A percentile compares a stretch with the other conserved stretches of the same genome.
These are phyloP conservation scores for Hymenochaete sp. DNA, from an alignment of 1,284 basidiomycete genomes.

Conservation along the genomic window DNA sequence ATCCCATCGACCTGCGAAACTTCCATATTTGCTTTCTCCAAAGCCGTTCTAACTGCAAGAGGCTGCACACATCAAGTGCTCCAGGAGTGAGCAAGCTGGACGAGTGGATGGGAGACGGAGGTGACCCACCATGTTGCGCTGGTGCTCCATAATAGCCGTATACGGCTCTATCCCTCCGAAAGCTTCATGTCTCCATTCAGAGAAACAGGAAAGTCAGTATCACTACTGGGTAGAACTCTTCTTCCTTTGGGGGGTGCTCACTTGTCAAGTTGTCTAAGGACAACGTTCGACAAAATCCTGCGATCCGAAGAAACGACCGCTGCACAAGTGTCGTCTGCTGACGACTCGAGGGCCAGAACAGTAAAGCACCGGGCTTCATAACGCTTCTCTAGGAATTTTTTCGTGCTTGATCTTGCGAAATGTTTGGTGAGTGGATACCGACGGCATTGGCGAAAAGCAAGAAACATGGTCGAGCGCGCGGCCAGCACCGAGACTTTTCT, in stretches of 20 bases:
- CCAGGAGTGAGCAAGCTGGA: background rate
- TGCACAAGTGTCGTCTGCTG: constrained; percentile 86
- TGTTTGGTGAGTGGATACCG: too few relatives aligned
- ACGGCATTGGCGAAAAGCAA: too few relatives aligned
- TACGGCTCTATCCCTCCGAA: constrained; percentile 83
- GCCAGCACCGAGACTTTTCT: too few relatives aligned
- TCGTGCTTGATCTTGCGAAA: too few relatives aligned
- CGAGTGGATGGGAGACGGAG: constrained; percentile 2
- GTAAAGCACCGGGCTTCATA: too few relatives aligned
- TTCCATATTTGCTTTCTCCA: constrained; percentile 52
- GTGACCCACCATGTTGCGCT: constrained; percentile 59
- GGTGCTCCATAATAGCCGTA: constrained; percentile 66
- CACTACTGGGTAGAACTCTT: background rate
- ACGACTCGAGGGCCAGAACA: constrained; percentile 76
- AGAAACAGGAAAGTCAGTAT: background rate
- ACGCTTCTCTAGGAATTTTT: too few relatives aligned
- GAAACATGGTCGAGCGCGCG: too few relatives aligned
- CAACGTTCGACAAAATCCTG: constrained; percentile 71
- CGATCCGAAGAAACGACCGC: constrained; percentile 67
- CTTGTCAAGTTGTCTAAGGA: constrained; percentile 69
- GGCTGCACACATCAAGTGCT: constrained; percentile 44
- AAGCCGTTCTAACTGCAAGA: constrained; percentile 56
- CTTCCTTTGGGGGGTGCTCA: constrained; percentile 26
- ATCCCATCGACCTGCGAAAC: constrained; percentile 72
- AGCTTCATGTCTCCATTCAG: constrained; percentile 48